These are phyloP conservation scores for Coemansia sp. DNA, from an alignment of 192 early-diverging fungal species.

Conservation along the genomic window DNA sequence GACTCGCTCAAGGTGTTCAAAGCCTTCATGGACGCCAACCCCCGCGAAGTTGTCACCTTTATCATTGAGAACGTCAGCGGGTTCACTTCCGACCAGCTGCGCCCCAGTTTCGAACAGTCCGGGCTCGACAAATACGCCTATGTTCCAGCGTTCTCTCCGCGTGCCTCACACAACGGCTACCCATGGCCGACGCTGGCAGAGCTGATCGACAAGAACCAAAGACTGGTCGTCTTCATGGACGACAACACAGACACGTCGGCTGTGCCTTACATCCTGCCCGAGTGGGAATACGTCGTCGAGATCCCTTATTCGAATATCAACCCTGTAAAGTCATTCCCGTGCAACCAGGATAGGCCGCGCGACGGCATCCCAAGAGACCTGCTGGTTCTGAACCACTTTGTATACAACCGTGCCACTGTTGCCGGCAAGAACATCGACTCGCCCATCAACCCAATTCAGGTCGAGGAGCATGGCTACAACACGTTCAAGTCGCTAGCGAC, in stretches of 20 bases:
- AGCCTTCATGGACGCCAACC: constrained; percentile 64
- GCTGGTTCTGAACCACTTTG: constrained; percentile 52
- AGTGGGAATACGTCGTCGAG: constrained; percentile 52
- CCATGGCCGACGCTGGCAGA: constrained; percentile 69
- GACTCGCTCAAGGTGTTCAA: constrained; percentile 56
- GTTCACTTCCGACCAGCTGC: constrained; percentile 51
- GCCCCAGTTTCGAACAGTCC: constrained; percentile 55
- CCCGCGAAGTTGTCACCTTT: constrained; percentile 73
- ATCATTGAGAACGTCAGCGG: constrained; percentile 68
- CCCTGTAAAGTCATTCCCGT: constrained; percentile 35
- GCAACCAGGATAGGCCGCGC: constrained; percentile 41
- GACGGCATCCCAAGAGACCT: constrained; percentile 37
- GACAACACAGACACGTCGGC: constrained; percentile 57
- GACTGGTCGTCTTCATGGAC: constrained; percentile 68
- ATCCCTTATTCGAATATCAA: constrained; percentile 41
- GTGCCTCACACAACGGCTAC: constrained; percentile 17
- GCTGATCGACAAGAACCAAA: constrained; percentile 64
- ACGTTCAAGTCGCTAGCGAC: constrained; percentile 18
- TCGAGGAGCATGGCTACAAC: constrained; percentile 37
- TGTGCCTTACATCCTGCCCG: constrained; percentile 53
- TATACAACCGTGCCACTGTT: constrained; percentile 35
- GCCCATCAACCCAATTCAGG: constrained; percentile 19
- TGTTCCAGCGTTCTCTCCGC: constrained; percentile 40
- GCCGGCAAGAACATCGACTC: constrained; percentile 31
- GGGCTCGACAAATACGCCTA: constrained; percentile 54